Percentiles rank a stretch among this genome's conserved stretches.
phyloP scores from a whole-genome alignment of 2,329 filamentous ascomycete genomes.

The Zasmidium angulare region DNA sequence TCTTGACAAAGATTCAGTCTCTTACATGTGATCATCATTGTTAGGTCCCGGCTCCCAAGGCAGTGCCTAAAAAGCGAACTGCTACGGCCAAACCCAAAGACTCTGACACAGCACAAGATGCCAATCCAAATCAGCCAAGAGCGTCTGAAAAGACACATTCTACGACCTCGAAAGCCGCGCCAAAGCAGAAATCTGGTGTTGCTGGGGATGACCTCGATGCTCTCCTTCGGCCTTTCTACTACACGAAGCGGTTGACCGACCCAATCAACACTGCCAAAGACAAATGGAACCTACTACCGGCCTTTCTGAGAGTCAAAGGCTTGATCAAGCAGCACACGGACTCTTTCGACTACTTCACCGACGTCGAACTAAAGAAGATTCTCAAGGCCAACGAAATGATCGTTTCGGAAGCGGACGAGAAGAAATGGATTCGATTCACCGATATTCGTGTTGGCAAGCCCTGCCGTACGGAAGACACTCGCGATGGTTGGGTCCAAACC shows the following conservation, averaged over 20 bases:
- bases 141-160: constrained; percentile 1
- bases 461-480: constrained; percentile 73
- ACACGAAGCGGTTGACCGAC: constrained; percentile 65
- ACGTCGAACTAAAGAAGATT: constrained; percentile 95
- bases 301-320: constrained; percentile 97
- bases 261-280: constrained; percentile 73
- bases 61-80: constrained; percentile 16
- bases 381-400: constrained; percentile 87
- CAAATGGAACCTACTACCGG: constrained; percentile 95
- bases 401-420: constrained; percentile 86
- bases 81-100: constrained; percentile 8
- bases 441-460: constrained; percentile 86
- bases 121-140: not conserved
- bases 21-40: constrained; percentile 3
- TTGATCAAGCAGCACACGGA: constrained; percentile 97
- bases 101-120: constrained; percentile 4
- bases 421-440: constrained; percentile 70
- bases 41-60: constrained; percentile 20
- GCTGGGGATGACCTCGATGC: constrained; percentile 51
- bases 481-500: constrained; percentile 65
- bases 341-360: constrained; percentile 97
- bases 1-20: constrained; percentile 6
- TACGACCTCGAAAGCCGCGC: constrained; percentile 1
- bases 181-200: constrained; percentile 22
- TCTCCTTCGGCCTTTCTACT: constrained; percentile 68